phyloP scores from a whole-genome alignment of 1,284 basidiomycete species.

The Trichosporon coremiiforme region DNA sequence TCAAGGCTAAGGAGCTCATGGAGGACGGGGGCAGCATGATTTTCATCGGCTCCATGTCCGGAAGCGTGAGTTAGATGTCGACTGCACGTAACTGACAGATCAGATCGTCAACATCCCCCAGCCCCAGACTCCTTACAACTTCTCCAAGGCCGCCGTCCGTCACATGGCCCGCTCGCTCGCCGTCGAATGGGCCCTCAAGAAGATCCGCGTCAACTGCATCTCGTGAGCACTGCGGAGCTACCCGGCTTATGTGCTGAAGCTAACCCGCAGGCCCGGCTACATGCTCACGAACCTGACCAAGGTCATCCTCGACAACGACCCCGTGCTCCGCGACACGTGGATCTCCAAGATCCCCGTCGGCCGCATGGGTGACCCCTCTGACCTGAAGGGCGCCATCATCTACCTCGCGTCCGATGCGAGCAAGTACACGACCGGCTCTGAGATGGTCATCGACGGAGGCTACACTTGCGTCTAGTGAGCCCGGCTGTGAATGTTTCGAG shows the following conservation, averaged over 20 bases:
- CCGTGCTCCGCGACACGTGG: slow-evolving; percentile 78
- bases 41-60: slow-evolving; percentile 87
- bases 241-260: neutral
- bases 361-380: slow-evolving; percentile 58
- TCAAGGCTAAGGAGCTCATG: slow-evolving; percentile 77
- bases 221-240: slow-evolving; percentile 31
- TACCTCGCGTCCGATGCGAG: slow-evolving; percentile 54
- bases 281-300: slow-evolving; percentile 85
- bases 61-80: slow-evolving; percentile 65
- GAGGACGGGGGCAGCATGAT: slow-evolving; percentile 74
- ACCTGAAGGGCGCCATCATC: slow-evolving; percentile 60
- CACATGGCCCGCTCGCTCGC: slow-evolving; percentile 62
- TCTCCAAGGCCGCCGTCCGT: slow-evolving; percentile 66
- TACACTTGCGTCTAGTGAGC: slow-evolving; percentile 36
- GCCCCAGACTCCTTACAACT: slow-evolving; percentile 93
- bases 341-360: slow-evolving; percentile 83
- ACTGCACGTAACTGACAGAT: neutral
- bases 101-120: slow-evolving; percentile 85
- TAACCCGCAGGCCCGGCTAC: slow-evolving; percentile 72
- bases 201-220: slow-evolving; percentile 61
- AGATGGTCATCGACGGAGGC: slow-evolving; percentile 36
- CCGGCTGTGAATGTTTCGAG: neutral
- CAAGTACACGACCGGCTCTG: slow-evolving; percentile 43
- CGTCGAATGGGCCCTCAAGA: slow-evolving; percentile 61
- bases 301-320: slow-evolving; percentile 71